Percentiles rank a stretch among this genome's conserved stretches.
Conservation (phyloP, 306 rosid genomes). For the Vigna hirtella region DNA sequence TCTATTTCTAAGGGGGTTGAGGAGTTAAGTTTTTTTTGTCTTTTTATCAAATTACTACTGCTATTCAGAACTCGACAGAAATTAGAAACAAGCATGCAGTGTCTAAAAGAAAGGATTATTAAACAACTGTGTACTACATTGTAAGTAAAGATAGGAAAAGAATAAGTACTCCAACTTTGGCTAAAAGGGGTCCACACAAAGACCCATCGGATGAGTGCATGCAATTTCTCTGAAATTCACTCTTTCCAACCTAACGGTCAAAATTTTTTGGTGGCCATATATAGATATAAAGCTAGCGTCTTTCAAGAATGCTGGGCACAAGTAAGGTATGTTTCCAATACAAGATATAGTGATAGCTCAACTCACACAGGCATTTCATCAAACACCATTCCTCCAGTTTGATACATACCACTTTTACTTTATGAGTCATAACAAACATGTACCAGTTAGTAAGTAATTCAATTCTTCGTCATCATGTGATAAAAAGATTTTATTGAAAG, state of each 20-base stretch:
- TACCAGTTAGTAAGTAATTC: too few species aligned
- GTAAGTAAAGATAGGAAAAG: constrained; percentile 32
- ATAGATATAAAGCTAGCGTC: constrained; percentile 53
- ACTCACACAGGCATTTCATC: constrained; percentile 43
- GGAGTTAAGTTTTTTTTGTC: not conserved
- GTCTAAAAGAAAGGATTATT: not conserved
- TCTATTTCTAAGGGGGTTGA: too few species aligned
- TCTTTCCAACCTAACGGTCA: constrained; percentile 58
- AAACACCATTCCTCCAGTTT: constrained; percentile 37
- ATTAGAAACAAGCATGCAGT: not conserved
- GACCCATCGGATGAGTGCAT: constrained; percentile 46
- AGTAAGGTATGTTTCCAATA: constrained; percentile 81
- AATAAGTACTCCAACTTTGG: constrained; percentile 45
- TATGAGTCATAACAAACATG: too few species aligned
- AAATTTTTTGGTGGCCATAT: constrained; percentile 38
- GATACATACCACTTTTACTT: not conserved
- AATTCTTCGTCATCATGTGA: too few species aligned
- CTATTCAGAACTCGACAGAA: not conserved
- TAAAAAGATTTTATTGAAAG: too few species aligned
- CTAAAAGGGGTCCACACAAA: constrained; percentile 45
- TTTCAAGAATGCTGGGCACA: constrained; percentile 57
- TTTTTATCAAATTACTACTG: too few species aligned
- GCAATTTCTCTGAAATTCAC: constrained; percentile 44
- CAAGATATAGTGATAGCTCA: constrained; percentile 74
- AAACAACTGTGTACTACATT: not conserved